Evolutionary conservation across 352 stramenopile species (phyloP), one percentile per base, ranked within the genome.

Genomic region (Elongisporangium senticosum): DNA sequence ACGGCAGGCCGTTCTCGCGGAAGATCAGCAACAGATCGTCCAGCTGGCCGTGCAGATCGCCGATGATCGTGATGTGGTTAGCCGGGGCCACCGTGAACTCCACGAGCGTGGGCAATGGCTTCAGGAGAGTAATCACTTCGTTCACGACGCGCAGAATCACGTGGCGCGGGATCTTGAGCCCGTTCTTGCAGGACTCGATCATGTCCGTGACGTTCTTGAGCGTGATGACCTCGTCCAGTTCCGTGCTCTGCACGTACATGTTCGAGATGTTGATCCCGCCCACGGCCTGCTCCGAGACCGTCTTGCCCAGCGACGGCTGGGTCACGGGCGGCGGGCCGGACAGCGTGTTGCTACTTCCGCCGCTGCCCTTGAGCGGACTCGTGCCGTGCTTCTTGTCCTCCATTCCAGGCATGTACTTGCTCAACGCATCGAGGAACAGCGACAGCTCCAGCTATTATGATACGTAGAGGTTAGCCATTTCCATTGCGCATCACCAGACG

Each of bases 1-100:
- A 86, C 2, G 86, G 86, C 11, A 91, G 23, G 0, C 87, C 87
- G 55, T 96, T 96, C 58, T 95, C 79, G 7, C 81, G 72, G 21
- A 96, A 73, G 51, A 96, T 94, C 26, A 94, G 53, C 43, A 95
- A 55, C 49, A 96, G 55, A 55, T 95, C 86, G 51, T 95, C 82
- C 17, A 96, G 62, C 54, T 96, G 87, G 22, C 87, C 87, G 57
- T 95, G 86, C 40, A 95, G 60, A 65, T 96, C 87, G 24, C 85
- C 85, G 53, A 94, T 72, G 53, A 94, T 66, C 3, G 85, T 95
- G 15, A 92, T 74, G 58, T 95, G 83, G 40, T 87, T 80, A 4
- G 80, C 78, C 13, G 82, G 83, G 3, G 79, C 79, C 49, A 91
- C 87, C 5, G 59, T 67, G 52, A 90, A 78, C 50, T 92, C 65